Conservation (phyloP, 768 basidiomycete genomes). For the Boletus bicolor region DNA sequence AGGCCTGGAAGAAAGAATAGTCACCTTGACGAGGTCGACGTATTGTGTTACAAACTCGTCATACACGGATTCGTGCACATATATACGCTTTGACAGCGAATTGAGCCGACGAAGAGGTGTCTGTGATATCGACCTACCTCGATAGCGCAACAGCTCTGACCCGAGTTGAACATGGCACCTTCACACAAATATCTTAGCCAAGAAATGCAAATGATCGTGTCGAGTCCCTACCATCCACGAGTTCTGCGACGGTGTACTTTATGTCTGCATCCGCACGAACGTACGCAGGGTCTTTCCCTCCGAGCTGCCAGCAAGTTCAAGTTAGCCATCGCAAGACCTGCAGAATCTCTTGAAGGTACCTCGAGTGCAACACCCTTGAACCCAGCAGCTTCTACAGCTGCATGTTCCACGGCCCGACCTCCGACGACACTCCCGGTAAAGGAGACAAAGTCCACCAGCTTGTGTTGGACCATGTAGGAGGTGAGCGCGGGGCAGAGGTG, state of each 20-base stretch:
- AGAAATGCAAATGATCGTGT: not conserved
- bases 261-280: slow-evolving; percentile 85
- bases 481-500: slow-evolving; percentile 68
- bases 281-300: slow-evolving; percentile 98
- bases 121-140: slow-evolving; percentile 52
- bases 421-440: slow-evolving; percentile 89
- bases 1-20: not conserved
- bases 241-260: slow-evolving; percentile 75
- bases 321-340: slow-evolving; percentile 1
- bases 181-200: not conserved
- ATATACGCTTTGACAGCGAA: slow-evolving; percentile 64
- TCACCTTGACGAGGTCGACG: slow-evolving; percentile 70
- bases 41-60: slow-evolving; percentile 75
- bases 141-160: slow-evolving; percentile 93
- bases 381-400: slow-evolving; percentile 58
- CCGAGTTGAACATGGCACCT: slow-evolving; percentile 96
- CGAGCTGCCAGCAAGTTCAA: slow-evolving; percentile 57
- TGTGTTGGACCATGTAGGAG: slow-evolving; percentile 58
- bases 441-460: slow-evolving; percentile 71
- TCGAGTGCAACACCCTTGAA: slow-evolving; percentile 91
- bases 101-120: not conserved
- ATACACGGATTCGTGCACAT: slow-evolving; percentile 84
- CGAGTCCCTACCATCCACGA: slow-evolving; percentile 74
- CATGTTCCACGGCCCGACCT: slow-evolving; percentile 69
- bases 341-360: slow-evolving; percentile 36